Conservation (phyloP, 768 basidiomycete species). For the Cubamyces sp. region DNA sequence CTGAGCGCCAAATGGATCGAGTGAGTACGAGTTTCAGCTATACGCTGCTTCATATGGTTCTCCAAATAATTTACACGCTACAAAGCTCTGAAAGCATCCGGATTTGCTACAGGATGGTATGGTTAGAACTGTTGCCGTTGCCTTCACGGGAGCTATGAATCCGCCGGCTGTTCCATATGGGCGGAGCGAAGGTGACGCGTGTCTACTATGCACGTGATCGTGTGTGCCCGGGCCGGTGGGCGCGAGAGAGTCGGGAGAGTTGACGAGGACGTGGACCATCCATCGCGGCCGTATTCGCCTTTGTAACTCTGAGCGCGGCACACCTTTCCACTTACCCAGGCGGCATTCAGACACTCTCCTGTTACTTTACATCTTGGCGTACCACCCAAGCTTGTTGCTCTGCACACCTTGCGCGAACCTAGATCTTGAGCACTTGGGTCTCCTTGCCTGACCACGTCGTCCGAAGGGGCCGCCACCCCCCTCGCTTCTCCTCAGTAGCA, state of each 20-base stretch:
- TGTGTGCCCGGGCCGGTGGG: slow-evolving; percentile 16
- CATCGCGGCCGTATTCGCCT: neutral
- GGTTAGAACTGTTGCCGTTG: too few relatives aligned
- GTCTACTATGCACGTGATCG: slow-evolving; percentile 12
- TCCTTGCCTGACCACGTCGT: neutral
- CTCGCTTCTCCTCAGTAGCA: too few relatives aligned
- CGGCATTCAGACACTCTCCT: neutral
- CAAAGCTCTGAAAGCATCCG: too few relatives aligned
- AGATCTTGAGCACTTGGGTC: too few relatives aligned
- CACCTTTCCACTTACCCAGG: neutral
- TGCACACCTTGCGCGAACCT: neutral
- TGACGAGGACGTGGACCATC: neutral
- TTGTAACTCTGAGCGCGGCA: neutral
- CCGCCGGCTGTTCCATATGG: too few relatives aligned
- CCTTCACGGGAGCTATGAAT: too few relatives aligned
- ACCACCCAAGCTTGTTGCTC: neutral
- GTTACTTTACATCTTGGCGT: neutral
- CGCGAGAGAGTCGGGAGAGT: slow-evolving; percentile 1
- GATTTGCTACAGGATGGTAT: too few relatives aligned
- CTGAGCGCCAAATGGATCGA: too few relatives aligned
- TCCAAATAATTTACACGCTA: too few relatives aligned
- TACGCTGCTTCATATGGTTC: too few relatives aligned
- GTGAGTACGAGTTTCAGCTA: too few relatives aligned
- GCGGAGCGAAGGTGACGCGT: neutral
- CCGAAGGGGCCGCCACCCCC: neutral